Percentiles rank a stretch among this genome's conserved stretches.
These are phyloP conservation scores for Euphrasia confusa DNA, from an alignment of 257 asterid genomes.

Conservation along the genomic window DNA sequence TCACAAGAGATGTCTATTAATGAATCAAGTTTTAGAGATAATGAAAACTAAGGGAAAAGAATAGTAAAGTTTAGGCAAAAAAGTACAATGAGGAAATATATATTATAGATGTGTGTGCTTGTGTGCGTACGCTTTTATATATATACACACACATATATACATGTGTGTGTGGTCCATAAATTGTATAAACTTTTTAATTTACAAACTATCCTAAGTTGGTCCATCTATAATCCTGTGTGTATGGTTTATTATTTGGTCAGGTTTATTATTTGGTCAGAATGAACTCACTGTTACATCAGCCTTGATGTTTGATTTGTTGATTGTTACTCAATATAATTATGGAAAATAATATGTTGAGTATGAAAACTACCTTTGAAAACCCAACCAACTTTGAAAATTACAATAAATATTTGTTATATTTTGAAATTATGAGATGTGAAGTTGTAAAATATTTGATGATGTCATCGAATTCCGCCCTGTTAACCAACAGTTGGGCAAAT, in stretches of 20 bases:
- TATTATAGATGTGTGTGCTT: neutral
- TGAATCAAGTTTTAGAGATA: conserved; percentile 11
- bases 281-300: conserved; percentile 14
- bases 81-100: neutral
- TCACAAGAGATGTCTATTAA: conserved; percentile 10
- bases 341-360: neutral
- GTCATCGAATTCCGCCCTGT: neutral
- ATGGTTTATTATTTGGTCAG: neutral
- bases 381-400: neutral
- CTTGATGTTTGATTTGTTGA: conserved; percentile 8
- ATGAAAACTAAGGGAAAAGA: neutral
- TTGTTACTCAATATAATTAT: neutral
- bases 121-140: too few species aligned
- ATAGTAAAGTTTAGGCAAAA: conserved; percentile 8
- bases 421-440: neutral
- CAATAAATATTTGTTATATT: neutral
- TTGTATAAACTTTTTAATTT: too few species aligned
- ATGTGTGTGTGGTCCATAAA: too few species aligned
- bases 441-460: neutral
- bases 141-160: neutral
- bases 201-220: too few species aligned
- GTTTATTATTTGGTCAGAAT: neutral
- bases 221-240: too few species aligned
- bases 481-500: neutral
- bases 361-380: neutral